A percentile compares a stretch with the other conserved stretches of the same genome.
phyloP scores from a whole-genome alignment of 306 rosid species.

The Myrica gale region DNA sequence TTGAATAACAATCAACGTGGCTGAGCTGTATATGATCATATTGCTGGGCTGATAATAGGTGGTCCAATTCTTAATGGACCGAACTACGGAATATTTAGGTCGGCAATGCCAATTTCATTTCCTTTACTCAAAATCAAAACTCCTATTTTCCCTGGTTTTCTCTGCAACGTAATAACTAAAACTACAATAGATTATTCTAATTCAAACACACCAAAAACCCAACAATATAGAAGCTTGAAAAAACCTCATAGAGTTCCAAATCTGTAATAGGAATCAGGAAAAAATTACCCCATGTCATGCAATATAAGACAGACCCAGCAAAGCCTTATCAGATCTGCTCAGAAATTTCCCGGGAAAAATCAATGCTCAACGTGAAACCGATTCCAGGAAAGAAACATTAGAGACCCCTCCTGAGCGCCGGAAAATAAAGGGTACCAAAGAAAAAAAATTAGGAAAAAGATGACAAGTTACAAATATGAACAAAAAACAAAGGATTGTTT shows the following conservation, averaged over 20 bases:
- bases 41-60: not conserved
- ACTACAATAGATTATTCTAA: not conserved
- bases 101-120: not conserved
- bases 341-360: constrained; percentile 7
- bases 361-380: constrained; percentile 22
- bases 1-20: not conserved
- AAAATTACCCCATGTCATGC: constrained; percentile 60
- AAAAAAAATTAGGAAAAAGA: not conserved
- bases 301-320: constrained; percentile 28
- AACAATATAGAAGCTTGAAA: not conserved
- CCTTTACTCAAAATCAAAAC: not conserved
- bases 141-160: not conserved
- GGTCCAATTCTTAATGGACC: constrained; percentile 12
- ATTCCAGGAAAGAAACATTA: constrained; percentile 35
- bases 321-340: constrained; percentile 29
- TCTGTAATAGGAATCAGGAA: constrained; percentile 29
- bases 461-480: not conserved
- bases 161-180: not conserved
- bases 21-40: not conserved
- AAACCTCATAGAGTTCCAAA: constrained; percentile 9
- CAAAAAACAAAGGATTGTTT: not conserved
- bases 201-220: not conserved
- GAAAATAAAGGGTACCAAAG: not conserved
- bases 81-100: not conserved
- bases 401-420: constrained; percentile 25